phyloP scores from a whole-genome alignment of 129 eudicot genomes.

The Solidago caesia region DNA sequence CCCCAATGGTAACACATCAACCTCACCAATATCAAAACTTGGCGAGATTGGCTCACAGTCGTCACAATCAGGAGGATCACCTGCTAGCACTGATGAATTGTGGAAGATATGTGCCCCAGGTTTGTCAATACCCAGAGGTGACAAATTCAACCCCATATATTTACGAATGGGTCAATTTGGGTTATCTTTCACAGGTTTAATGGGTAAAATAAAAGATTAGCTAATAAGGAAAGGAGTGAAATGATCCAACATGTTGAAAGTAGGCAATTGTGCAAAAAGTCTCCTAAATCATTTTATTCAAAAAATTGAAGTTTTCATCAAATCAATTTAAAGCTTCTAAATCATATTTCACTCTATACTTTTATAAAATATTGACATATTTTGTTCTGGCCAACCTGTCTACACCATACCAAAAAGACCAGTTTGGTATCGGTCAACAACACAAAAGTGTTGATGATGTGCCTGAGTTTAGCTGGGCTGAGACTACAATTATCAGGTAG shows the following conservation, averaged over 20 bases:
- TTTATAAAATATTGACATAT: too few species aligned
- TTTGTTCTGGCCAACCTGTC: too few species aligned
- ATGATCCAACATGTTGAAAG: neutral
- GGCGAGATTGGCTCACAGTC: constrained; percentile 1
- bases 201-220: too few species aligned
- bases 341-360: too few species aligned
- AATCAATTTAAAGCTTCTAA: too few species aligned
- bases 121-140: constrained; percentile 14
- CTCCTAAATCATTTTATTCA: too few species aligned
- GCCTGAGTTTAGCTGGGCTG: constrained; percentile 8
- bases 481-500: too few species aligned
- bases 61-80: constrained; percentile 12
- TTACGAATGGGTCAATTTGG: neutral
- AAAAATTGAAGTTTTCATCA: too few species aligned
- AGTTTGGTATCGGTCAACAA: too few species aligned
- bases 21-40: constrained; percentile 23
- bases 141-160: neutral
- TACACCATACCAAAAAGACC: too few species aligned
- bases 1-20: constrained; percentile 19
- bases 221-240: neutral
- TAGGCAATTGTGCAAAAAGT: too few species aligned
- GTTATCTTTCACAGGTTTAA: neutral
- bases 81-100: constrained; percentile 25
- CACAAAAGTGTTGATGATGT: neutral
- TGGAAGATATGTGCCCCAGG: constrained; percentile 53